These are phyloP conservation scores for Saccharomycopsis hybrid DNA, from an alignment of 1,139 yeast genomes.

Conservation along the genomic window DNA sequence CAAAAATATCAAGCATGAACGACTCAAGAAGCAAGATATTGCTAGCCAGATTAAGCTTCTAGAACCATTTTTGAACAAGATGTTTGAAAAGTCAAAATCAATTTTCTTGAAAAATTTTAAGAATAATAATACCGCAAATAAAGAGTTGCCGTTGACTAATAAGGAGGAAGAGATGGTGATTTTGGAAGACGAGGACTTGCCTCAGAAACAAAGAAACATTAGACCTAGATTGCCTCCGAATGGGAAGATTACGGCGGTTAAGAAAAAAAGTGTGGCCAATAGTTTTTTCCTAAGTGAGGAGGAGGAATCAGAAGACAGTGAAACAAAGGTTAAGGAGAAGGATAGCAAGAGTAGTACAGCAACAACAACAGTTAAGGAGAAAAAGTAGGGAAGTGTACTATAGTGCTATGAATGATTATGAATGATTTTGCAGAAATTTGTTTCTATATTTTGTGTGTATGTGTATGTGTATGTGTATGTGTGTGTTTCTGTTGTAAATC, in stretches of 20 bases:
- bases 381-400: too few relatives aligned
- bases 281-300: conserved; percentile 43
- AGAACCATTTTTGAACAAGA: conserved; percentile 48
- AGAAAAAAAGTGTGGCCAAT: conserved; percentile 51
- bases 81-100: conserved; percentile 46
- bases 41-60: conserved; percentile 53
- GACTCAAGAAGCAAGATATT: conserved; percentile 45
- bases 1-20: conserved; percentile 39
- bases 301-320: conserved; percentile 7
- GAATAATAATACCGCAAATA: conserved; percentile 38
- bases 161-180: conserved; percentile 43
- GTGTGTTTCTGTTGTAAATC: too few relatives aligned
- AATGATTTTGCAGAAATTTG: too few relatives aligned
- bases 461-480: too few relatives aligned
- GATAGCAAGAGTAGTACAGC: too few relatives aligned
- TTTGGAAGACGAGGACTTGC: conserved; percentile 76
- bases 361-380: too few relatives aligned
- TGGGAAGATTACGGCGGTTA: conserved; percentile 71
- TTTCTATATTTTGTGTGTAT: too few relatives aligned
- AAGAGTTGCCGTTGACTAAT: conserved; percentile 27
- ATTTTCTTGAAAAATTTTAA: conserved; percentile 42
- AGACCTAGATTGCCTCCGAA: conserved; percentile 90
- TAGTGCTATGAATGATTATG: too few relatives aligned
- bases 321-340: too few relatives aligned
- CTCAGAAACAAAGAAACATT: conserved; percentile 71